phyloP scores from a whole-genome alignment of 768 basidiomycete genomes.

The Termitomyces sp. region DNA sequence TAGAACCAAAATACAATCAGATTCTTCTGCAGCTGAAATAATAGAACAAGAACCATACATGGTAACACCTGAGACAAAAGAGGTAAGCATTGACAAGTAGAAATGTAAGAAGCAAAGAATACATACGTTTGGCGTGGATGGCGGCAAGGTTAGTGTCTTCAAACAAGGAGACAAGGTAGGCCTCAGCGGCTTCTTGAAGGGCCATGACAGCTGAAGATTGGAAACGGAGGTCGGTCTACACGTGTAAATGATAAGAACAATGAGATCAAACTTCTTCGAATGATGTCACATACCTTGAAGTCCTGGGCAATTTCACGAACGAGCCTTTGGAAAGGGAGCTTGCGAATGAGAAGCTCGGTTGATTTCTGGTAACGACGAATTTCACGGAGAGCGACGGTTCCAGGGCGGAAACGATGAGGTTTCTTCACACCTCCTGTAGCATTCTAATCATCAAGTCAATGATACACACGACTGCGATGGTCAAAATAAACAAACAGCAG shows the following conservation, averaged over 20 bases:
- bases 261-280: background rate
- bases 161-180: constrained; percentile 18
- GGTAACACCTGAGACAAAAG: constrained; percentile 15
- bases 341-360: constrained; percentile 80
- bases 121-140: constrained; percentile 20
- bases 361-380: constrained; percentile 83
- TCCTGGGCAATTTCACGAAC: constrained; percentile 73
- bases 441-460: constrained; percentile 1
- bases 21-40: background rate
- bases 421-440: constrained; percentile 17
- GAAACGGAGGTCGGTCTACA: constrained; percentile 21
- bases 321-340: constrained; percentile 82
- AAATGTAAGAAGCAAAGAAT: background rate
- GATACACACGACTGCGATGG: background rate
- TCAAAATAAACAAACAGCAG: background rate
- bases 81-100: background rate
- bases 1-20: constrained; percentile 7
- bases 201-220: constrained; percentile 21
- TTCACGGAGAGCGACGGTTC: constrained; percentile 84
- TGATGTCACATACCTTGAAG: constrained; percentile 49
- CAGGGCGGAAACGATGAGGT: constrained; percentile 65
- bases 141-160: constrained; percentile 20
- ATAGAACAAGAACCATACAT: constrained; percentile 11
- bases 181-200: constrained; percentile 19
- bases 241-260: background rate